Percentiles rank a stretch among this genome's conserved stretches.
Evolutionary conservation across 441 rosid species (phyloP).

Genomic region (Gossypium lobatum): DNA sequence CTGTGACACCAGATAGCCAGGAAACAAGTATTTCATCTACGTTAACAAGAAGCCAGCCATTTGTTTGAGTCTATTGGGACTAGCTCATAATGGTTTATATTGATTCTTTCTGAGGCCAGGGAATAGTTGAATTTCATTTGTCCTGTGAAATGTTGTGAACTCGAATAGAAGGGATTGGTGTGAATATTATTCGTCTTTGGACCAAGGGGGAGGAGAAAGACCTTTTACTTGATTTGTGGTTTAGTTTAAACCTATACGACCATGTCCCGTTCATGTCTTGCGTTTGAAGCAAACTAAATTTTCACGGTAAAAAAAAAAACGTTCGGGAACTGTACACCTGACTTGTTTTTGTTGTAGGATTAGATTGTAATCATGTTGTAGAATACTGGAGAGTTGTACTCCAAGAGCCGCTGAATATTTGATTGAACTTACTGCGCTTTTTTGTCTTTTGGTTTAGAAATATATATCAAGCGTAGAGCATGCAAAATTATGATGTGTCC

Average conservation of each 20-base stretch:
- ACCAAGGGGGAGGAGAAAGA: not conserved
- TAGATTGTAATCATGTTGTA: not conserved
- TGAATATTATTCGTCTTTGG: not conserved
- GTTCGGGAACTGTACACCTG: not conserved
- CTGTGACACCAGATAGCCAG: constrained; percentile 26
- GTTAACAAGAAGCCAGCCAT: constrained; percentile 11
- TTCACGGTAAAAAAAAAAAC: not conserved
- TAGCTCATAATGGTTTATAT: not conserved
- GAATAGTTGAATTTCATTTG: not conserved
- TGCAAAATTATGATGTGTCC: not conserved
- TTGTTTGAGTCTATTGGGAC: constrained; percentile 8
- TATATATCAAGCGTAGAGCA: not conserved
- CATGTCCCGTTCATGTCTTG: not conserved
- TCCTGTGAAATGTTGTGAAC: not conserved
- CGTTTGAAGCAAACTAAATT: not conserved
- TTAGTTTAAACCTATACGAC: not conserved
- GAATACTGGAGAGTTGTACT: not conserved
- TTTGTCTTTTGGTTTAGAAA: not conserved
- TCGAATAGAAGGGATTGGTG: not conserved
- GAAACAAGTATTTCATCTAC: constrained; percentile 17
- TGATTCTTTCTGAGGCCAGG: not conserved
- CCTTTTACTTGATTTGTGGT: not conserved
- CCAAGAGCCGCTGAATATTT: not conserved
- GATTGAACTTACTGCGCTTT: not conserved
- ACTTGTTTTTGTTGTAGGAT: not conserved